Conservation (phyloP, 257 asterid genomes). For the Prunella vulgaris region DNA sequence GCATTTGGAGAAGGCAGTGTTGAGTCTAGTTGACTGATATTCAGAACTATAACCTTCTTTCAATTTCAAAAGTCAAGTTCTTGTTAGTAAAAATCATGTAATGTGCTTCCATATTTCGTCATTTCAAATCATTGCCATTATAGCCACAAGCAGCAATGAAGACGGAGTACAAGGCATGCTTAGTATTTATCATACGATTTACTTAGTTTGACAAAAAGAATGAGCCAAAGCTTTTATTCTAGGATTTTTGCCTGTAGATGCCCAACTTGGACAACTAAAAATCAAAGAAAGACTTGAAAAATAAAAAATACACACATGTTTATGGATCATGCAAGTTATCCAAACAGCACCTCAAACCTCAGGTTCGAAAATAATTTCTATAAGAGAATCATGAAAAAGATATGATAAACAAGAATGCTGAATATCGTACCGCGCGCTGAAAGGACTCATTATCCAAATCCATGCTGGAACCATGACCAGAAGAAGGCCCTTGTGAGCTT, state of each 20-base stretch:
- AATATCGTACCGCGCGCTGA: conserved; percentile 68
- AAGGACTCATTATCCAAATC: conserved; percentile 86
- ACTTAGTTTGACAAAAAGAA: neutral
- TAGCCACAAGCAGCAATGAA: neutral
- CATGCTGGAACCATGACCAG: conserved; percentile 71
- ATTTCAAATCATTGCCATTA: neutral
- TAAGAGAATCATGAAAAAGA: neutral
- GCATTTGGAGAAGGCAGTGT: conserved; percentile 2
- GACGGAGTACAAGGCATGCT: neutral
- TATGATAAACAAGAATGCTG: neutral
- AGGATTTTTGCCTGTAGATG: neutral
- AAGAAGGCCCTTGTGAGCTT: conserved; percentile 50
- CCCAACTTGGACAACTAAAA: neutral
- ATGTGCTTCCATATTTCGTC: neutral
- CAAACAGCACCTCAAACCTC: neutral
- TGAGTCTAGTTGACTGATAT: conserved; percentile 3
- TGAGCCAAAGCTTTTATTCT: neutral
- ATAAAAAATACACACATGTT: neutral
- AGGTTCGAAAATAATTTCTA: neutral
- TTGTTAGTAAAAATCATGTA: neutral
- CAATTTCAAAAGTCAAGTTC: neutral
- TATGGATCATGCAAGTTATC: neutral
- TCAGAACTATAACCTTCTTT: conserved; percentile 13
- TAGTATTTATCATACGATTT: neutral
- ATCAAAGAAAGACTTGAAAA: neutral